phyloP scores from a whole-genome alignment of 1,139 yeast genomes.

The Kluyveromyces marxianus region DNA sequence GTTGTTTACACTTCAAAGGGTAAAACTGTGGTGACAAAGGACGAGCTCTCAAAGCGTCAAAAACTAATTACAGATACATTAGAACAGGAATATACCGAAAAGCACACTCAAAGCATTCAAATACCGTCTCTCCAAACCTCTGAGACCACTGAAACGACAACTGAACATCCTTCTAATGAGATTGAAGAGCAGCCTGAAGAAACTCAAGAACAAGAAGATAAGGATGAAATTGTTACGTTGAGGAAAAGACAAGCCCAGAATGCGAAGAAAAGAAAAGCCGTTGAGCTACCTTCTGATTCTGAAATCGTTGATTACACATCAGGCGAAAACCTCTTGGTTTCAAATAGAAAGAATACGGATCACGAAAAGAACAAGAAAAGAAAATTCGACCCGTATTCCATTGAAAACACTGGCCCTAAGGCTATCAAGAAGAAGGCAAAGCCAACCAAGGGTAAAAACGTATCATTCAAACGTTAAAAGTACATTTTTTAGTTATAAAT shows the following conservation, averaged over 20 bases:
- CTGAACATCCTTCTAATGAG: background rate
- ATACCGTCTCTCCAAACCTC: background rate
- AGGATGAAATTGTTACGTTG: constrained; percentile 50
- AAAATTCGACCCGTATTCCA: constrained; percentile 55
- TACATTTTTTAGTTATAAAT: no score
- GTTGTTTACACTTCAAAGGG: constrained; percentile 8
- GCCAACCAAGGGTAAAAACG: constrained; percentile 40
- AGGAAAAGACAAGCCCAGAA: constrained; percentile 32
- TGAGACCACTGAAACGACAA: background rate
- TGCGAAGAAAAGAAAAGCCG: constrained; percentile 12
- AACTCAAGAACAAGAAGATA: constrained; percentile 14
- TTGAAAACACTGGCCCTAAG: constrained; percentile 42
- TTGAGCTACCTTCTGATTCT: constrained; percentile 16
- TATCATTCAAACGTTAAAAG: constrained; percentile 37
- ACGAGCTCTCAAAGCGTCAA: constrained; percentile 11
- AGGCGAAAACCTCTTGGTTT: constrained; percentile 40
- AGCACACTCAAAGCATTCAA: background rate
- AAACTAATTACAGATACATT: constrained; percentile 8
- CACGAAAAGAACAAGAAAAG: constrained; percentile 36
- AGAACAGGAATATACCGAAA: constrained; percentile 1
- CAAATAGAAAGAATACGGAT: constrained; percentile 15
- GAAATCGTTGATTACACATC: constrained; percentile 41
- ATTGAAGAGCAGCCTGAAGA: background rate
- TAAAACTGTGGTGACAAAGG: constrained; percentile 3
- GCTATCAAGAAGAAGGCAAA: constrained; percentile 41